Conservation (phyloP, 2,329 filamentous ascomycete species). For the Xenoacremonium recifei region DNA sequence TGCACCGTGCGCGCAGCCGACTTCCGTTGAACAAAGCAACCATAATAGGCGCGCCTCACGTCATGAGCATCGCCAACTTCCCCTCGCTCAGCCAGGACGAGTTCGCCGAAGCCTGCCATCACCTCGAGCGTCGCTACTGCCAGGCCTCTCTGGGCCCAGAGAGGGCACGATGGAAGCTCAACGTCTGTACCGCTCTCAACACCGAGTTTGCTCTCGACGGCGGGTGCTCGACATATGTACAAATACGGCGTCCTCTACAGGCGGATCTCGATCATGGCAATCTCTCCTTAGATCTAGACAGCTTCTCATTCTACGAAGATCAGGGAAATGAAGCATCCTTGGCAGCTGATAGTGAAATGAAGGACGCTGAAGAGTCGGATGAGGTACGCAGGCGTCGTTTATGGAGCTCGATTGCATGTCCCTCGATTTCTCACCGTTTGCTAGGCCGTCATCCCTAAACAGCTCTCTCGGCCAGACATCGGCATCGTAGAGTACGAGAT, state of each 20-base stretch:
- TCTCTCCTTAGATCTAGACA: slow-evolving; percentile 45
- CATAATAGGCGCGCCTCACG: too few relatives aligned
- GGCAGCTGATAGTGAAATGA: slow-evolving; percentile 44
- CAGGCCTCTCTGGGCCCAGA: slow-evolving; percentile 55
- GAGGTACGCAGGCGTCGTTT: slow-evolving; percentile 43
- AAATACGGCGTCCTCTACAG: slow-evolving; percentile 55
- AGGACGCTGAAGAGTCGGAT: slow-evolving; percentile 51
- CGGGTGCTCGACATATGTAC: slow-evolving; percentile 52
- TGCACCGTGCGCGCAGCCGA: too few relatives aligned
- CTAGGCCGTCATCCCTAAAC: slow-evolving; percentile 41
- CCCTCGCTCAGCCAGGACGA: slow-evolving; percentile 61
- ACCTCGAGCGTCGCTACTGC: slow-evolving; percentile 58
- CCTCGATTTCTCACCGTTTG: slow-evolving; percentile 16
- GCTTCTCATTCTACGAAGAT: slow-evolving; percentile 41
- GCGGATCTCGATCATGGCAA: slow-evolving; percentile 41
- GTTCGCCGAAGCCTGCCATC: slow-evolving; percentile 64
- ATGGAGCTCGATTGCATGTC: slow-evolving; percentile 4
- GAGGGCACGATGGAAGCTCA: slow-evolving; percentile 54
- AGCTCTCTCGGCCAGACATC: slow-evolving; percentile 30
- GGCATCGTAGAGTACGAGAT: slow-evolving; percentile 68
- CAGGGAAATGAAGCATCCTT: slow-evolving; percentile 16
- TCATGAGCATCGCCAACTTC: slow-evolving; percentile 51
- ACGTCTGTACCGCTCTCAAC: slow-evolving; percentile 50
- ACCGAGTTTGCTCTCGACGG: slow-evolving; percentile 39
- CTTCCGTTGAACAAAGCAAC: too few relatives aligned